Base-by-base conservation (phyloP, 2,329 filamentous ascomycete genomes). In the Xylariaceae sp. region DNA sequence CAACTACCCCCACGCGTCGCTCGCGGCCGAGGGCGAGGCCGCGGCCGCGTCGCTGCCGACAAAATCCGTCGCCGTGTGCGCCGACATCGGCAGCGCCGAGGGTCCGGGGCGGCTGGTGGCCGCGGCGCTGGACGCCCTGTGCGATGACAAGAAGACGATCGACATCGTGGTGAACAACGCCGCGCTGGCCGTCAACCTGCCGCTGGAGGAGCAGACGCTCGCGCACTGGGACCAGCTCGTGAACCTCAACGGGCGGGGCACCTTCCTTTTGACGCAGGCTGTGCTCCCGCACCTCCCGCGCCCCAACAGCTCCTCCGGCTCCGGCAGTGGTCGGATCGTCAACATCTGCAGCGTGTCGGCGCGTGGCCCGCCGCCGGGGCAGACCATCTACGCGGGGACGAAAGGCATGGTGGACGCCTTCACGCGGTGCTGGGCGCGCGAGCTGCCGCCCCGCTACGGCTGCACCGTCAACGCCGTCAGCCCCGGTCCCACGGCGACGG, bases 391-490 rank as follows among this genome's bases (percentile, higher is more conserved):
- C 43, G 62, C 64, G 3, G 65, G 64, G 0, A 67, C 61, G 7
- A 70, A 70, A 44, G 63, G 61, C n/a, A 67, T 68, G 61, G 55
- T 67, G 1, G 66, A 69, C 40, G 57, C 55, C 3, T 66, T 68
- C 35, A 70, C 66, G 1, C 50, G 55, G 16, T 56, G 55, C 25
- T 68, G 66, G 46, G 56, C 56, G 7, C 64, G 61, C 45, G 65
- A 68, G 40, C 47, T 68, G 22, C 61, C 63, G 12, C 60, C 54
- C 2, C 59, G 60, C 35, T 67, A 67, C 41, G 59, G 59, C 4
- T 63, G 61, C 42, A 68, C 65, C 2, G 64, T 68, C 16, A 68
- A 68, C 35, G 47, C 59, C 3, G 62, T 68, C 8, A 57, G 51
- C 16, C 65, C 64, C 0, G 65, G 65, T 0, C 62, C 63, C 5